phyloP scores from a whole-genome alignment of 768 basidiomycete species.

The Suillus fuscotomentosus region DNA sequence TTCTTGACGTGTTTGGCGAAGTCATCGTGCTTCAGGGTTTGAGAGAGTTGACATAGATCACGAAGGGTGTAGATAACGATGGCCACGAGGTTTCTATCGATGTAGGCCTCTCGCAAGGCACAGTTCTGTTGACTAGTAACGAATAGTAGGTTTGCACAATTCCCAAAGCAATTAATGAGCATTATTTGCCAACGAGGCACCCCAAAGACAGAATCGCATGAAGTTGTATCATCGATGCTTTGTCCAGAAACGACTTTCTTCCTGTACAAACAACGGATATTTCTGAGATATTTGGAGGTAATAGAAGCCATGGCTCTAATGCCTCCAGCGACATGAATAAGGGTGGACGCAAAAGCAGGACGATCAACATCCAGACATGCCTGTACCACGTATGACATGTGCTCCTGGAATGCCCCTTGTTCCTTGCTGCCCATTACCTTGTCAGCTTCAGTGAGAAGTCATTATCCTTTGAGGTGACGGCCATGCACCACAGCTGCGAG shows the following conservation, averaged over 20 bases:
- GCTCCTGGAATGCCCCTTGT: conserved; percentile 2
- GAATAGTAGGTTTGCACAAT: conserved; percentile 2
- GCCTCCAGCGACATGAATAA: conserved; percentile 4
- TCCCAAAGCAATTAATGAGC: conserved; percentile 6
- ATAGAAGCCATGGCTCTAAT: background rate
- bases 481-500: conserved; percentile 2
- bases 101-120: conserved; percentile 3
- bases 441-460: conserved; percentile 1
- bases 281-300: background rate
- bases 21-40: background rate
- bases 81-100: conserved; percentile 1
- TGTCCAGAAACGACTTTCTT: conserved; percentile 1
- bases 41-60: conserved; percentile 2
- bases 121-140: conserved; percentile 1
- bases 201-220: background rate
- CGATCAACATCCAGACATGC: conserved; percentile 1
- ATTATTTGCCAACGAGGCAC: conserved; percentile 1
- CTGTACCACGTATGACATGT: conserved; percentile 6
- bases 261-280: conserved; percentile 1
- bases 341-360: background rate
- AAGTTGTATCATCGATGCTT: background rate
- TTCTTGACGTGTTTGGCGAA: conserved; percentile 3
- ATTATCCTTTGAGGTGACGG: background rate
- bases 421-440: conserved; percentile 5
- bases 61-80: background rate